Base-by-base conservation (phyloP, 176 grass and related monocot genomes). In the Aegilops longissima region DNA sequence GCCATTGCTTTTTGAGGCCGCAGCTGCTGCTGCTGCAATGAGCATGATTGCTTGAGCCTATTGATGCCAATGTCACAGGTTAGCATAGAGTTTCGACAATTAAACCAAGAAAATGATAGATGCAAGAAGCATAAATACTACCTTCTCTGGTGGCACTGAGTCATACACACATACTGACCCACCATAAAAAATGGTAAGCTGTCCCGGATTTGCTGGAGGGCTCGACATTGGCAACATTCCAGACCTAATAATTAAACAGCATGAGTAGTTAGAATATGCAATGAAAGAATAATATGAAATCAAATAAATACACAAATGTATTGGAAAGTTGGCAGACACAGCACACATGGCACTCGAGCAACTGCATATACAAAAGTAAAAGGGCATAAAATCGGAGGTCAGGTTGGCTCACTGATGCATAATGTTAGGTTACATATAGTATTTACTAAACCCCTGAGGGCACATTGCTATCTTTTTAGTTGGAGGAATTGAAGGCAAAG, bases 11-110 rank as follows among this genome's bases (percentile, higher is more conserved):
- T 83, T 92, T 61, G 85, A 86, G 7, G 86, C 87, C 1, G 86
- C 42, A 1, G 87, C 91, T 0, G 94, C 87, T 8, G 91, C 91
- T 21, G 90, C 91, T 12, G 97, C 97, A 77, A 99, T 97, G 77
- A 99, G 90, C 97, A 99, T 95, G 74, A 99, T 97, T 64, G 94
- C 92, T 70, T 97, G 92, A 64, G 97, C 97, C 97, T 99, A 78
- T 88, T 12, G 5, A 86, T 63, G 35, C 5, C 79, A 88, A 77
- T 35, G 58, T 79, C 21, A 27, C 21, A 90, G 36, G 29, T 89
- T 40, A 81, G 80, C 58, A 82, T 49, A 69, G 65, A 39, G 8
- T 78, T 66, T 35, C 3, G 64, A 62, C 18, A 88, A 34, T 17
- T 52, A 24, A 1, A 40, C 12, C 3, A 25, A 27, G 39, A 78